Conservation (phyloP, 2,329 filamentous ascomycete genomes). For the Stemphylium lycopersici region DNA sequence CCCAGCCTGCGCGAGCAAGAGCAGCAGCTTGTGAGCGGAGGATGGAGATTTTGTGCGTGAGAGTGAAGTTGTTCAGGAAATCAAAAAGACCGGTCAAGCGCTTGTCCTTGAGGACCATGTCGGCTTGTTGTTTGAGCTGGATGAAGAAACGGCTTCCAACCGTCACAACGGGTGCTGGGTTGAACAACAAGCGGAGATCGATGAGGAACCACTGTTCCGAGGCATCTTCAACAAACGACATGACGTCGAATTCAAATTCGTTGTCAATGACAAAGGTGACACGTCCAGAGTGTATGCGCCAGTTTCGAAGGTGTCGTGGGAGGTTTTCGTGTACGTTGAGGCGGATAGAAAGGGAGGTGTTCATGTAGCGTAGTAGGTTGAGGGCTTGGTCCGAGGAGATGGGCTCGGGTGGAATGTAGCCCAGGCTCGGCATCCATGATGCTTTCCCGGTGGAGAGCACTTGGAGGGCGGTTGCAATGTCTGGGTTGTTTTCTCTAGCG, state of each 20-base stretch:
- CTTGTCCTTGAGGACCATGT: conserved; percentile 70
- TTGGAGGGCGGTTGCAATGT: conserved; percentile 87
- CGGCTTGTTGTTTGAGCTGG: conserved; percentile 73
- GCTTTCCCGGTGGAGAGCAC: conserved; percentile 79
- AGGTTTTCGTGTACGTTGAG: conserved; percentile 86
- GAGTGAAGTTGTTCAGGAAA: conserved; percentile 82
- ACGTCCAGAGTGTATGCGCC: conserved; percentile 80
- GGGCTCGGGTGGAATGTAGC: conserved; percentile 75
- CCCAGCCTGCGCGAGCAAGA: conserved; percentile 75
- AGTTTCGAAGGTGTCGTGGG: conserved; percentile 77
- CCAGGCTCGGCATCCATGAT: conserved; percentile 79
- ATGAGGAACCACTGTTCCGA: conserved; percentile 91
- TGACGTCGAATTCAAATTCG: conserved; percentile 93
- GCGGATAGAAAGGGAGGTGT: conserved; percentile 80
- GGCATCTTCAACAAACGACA: conserved; percentile 84
- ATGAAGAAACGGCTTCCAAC: conserved; percentile 64
- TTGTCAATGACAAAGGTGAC: conserved; percentile 82
- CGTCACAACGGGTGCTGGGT: conserved; percentile 68
- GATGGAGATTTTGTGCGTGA: conserved; percentile 89
- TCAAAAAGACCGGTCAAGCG: conserved; percentile 83
- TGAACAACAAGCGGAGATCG: conserved; percentile 84
- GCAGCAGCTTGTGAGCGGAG: conserved; percentile 77
- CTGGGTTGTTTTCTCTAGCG: conserved; percentile 84
- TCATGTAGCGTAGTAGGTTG: conserved; percentile 77
- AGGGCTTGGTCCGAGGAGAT: conserved; percentile 75